phyloP scores from a whole-genome alignment of 1,139 yeast genomes.

The Nakaseomyces bracarensis region DNA sequence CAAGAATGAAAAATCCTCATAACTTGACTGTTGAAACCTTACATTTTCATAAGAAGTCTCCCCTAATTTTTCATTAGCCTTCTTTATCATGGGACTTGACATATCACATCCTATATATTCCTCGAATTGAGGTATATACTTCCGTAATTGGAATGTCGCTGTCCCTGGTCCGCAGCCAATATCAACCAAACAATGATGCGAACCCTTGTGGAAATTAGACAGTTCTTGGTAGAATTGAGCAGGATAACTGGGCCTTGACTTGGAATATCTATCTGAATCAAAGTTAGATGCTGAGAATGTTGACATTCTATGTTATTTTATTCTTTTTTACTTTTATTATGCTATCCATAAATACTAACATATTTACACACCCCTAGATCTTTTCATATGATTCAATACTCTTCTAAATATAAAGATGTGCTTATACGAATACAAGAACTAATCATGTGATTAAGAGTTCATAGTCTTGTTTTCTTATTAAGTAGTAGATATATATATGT shows the following conservation, averaged over 20 bases:
- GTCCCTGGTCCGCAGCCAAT: constrained; percentile 82
- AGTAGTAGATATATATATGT: too few relatives aligned
- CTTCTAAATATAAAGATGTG: too few relatives aligned
- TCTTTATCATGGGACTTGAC: constrained; percentile 51
- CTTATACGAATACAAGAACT: too few relatives aligned
- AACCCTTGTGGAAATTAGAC: constrained; percentile 34
- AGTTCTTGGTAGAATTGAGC: constrained; percentile 42
- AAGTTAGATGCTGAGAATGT: constrained; percentile 54
- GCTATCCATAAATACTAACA: neutral
- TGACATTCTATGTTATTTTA: constrained; percentile 36
- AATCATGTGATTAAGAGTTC: neutral
- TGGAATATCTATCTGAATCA: constrained; percentile 49
- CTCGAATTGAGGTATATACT: constrained; percentile 32
- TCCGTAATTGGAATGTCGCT: constrained; percentile 48
- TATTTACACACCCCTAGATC: neutral
- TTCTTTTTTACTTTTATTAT: neutral
- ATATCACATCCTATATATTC: constrained; percentile 58
- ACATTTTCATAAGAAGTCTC: neutral
- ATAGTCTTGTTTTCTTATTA: too few relatives aligned
- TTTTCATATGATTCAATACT: neutral
- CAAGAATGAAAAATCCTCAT: constrained; percentile 22
- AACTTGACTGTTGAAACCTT: neutral
- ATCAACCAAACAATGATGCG: constrained; percentile 42
- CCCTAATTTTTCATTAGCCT: constrained; percentile 31
- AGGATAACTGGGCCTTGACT: constrained; percentile 62